These are phyloP conservation scores for Kluyveromyces nonfermentans DNA, from an alignment of 805 yeast species.

Conservation along the genomic window DNA sequence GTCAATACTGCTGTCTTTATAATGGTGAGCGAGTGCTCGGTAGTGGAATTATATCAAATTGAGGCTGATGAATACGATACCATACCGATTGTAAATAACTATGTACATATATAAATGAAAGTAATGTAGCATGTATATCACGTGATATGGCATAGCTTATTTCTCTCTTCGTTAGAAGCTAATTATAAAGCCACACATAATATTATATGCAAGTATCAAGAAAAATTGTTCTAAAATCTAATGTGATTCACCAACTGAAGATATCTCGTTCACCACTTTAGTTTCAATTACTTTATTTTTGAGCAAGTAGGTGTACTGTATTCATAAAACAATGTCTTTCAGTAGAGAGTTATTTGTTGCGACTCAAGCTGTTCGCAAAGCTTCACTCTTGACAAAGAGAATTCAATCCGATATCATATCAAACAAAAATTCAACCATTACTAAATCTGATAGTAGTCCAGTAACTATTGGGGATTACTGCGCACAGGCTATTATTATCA, in stretches of 20 bases:
- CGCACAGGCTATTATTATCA: conserved; percentile 86
- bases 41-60: conserved; percentile 31
- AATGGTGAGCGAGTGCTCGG: conserved; percentile 61
- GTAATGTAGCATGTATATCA: background rate
- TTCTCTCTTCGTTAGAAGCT: too few species aligned
- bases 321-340: conserved; percentile 35
- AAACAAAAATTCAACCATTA: conserved; percentile 45
- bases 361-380: conserved; percentile 81
- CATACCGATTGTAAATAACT: too few species aligned
- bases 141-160: background rate
- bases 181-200: background rate
- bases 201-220: background rate
- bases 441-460: conserved; percentile 85
- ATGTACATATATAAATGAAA: too few species aligned
- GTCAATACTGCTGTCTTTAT: conserved; percentile 77
- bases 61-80: background rate
- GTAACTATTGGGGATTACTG: conserved; percentile 96
- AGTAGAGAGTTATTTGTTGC: conserved; percentile 70
- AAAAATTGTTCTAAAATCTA: too few species aligned
- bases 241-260: too few species aligned
- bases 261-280: too few species aligned
- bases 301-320: too few species aligned
- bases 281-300: too few species aligned
- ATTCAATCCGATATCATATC: conserved; percentile 48
- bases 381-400: conserved; percentile 62